Conservation (phyloP, 2,329 filamentous ascomycete species). For the Sclerotinia borealis region DNA sequence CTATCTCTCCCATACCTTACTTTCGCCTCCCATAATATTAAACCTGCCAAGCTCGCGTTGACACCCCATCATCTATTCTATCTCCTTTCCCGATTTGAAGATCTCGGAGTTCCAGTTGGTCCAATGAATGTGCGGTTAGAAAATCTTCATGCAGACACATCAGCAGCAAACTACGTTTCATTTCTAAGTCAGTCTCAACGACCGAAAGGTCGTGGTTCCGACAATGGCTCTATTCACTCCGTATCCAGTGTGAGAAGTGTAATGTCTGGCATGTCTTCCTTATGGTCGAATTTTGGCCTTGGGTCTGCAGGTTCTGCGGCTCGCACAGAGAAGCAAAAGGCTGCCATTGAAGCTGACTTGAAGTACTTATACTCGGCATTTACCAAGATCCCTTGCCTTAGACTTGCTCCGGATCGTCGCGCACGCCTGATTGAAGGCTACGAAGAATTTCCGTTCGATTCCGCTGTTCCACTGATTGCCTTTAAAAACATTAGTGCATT, state of each 20-base stretch:
- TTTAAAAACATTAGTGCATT: slow-evolving; percentile 96
- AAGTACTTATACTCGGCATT: slow-evolving; percentile 98
- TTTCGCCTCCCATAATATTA: slow-evolving; percentile 78
- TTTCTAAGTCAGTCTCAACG: slow-evolving; percentile 82
- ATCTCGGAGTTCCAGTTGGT: slow-evolving; percentile 81
- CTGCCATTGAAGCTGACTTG: slow-evolving; percentile 75
- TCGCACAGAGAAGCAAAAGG: slow-evolving; percentile 85
- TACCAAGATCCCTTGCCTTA: slow-evolving; percentile 92
- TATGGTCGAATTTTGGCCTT: slow-evolving; percentile 86
- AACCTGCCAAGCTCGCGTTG: slow-evolving; percentile 84
- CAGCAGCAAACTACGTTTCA: slow-evolving; percentile 89
- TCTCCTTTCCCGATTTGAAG: slow-evolving; percentile 89
- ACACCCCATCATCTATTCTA: slow-evolving; percentile 98
- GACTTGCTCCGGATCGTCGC: slow-evolving; percentile 86
- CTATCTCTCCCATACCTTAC: slow-evolving; percentile 79
- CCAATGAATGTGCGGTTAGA: slow-evolving; percentile 95
- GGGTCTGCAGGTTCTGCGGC: slow-evolving; percentile 72
- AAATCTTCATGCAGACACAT: slow-evolving; percentile 82
- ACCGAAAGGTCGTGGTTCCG: slow-evolving; percentile 70
- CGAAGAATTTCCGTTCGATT: slow-evolving; percentile 97
- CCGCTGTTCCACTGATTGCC: slow-evolving; percentile 87
- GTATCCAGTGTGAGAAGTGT: slow-evolving; percentile 95
- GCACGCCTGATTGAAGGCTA: slow-evolving; percentile 86
- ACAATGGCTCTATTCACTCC: slow-evolving; percentile 87
- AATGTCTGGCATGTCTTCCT: slow-evolving; percentile 90